A percentile compares a stretch with the other conserved stretches of the same genome.
phyloP scores from a whole-genome alignment of 768 basidiomycete genomes.

The Boletus eberwhitei region DNA sequence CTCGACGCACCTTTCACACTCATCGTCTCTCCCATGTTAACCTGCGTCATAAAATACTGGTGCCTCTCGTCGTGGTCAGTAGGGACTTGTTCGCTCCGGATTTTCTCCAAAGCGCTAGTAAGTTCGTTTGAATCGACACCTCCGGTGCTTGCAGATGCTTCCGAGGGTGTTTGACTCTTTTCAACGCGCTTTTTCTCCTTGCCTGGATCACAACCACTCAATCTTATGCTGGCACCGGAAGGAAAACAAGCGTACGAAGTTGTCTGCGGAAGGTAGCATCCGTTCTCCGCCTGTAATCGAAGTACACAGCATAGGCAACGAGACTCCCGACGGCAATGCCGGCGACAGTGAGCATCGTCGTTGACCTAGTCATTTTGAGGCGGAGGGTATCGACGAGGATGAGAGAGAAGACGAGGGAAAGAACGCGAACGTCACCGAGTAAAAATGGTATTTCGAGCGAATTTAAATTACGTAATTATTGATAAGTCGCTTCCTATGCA shows the following conservation, averaged over 20 bases:
- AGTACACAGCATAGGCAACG: slow-evolving; percentile 85
- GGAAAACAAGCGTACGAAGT: slow-evolving; percentile 58
- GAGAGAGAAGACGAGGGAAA: slow-evolving; percentile 15
- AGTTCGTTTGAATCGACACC: slow-evolving; percentile 52
- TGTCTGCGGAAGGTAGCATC: slow-evolving; percentile 84
- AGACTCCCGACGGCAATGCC: slow-evolving; percentile 50
- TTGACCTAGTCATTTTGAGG: slow-evolving; percentile 30
- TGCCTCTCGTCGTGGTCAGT: slow-evolving; percentile 74
- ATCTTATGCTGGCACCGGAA: background rate
- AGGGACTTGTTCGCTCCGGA: slow-evolving; percentile 70
- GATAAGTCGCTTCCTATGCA: slow-evolving; percentile 1
- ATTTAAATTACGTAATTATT: slow-evolving; percentile 25
- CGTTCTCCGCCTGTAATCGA: slow-evolving; percentile 91
- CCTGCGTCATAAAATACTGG: slow-evolving; percentile 87
- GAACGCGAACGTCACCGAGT: slow-evolving; percentile 4
- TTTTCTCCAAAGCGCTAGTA: slow-evolving; percentile 56
- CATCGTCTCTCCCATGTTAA: slow-evolving; percentile 83
- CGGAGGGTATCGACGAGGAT: background rate
- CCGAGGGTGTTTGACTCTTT: slow-evolving; percentile 54
- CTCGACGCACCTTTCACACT: slow-evolving; percentile 57
- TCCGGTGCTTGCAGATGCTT: slow-evolving; percentile 21
- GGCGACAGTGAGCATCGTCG: slow-evolving; percentile 40
- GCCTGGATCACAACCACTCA: slow-evolving; percentile 43
- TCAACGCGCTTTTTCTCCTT: slow-evolving; percentile 90
- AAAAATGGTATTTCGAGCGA: slow-evolving; percentile 3